Conservation (phyloP, 768 basidiomycete species). For the Termitomyces sp. region DNA sequence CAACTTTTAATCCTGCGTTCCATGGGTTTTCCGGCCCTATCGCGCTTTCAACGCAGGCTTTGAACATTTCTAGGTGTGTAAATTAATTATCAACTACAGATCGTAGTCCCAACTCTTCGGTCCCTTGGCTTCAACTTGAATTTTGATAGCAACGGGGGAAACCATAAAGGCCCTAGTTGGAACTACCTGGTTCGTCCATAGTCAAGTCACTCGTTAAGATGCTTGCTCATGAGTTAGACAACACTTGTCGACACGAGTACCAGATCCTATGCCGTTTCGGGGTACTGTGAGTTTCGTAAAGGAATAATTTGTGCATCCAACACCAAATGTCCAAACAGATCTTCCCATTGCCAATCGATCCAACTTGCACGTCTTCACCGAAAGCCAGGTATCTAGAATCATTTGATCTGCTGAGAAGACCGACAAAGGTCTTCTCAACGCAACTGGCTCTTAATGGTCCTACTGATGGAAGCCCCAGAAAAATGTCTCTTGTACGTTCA, state of each 20-base stretch:
- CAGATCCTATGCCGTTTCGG: constrained; percentile 12
- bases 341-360: constrained; percentile 8
- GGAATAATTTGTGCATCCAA: background rate
- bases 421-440: background rate
- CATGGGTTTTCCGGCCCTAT: constrained; percentile 10
- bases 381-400: constrained; percentile 9
- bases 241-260: constrained; percentile 7
- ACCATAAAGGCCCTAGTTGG: constrained; percentile 11
- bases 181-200: constrained; percentile 2
- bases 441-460: constrained; percentile 1
- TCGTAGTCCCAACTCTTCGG: constrained; percentile 10
- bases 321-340: background rate
- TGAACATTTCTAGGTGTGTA: constrained; percentile 9
- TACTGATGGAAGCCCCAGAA: background rate
- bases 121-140: constrained; percentile 7
- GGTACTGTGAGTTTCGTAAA: constrained; percentile 4
- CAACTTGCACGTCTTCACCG: constrained; percentile 2
- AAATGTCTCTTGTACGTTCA: background rate
- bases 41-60: constrained; percentile 8
- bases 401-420: constrained; percentile 4
- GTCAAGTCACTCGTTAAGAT: background rate
- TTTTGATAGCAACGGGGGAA: constrained; percentile 10
- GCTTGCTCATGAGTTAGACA: background rate
- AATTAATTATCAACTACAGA: background rate
- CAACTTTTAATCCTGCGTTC: constrained; percentile 6